These are phyloP conservation scores for Starmera amethionina DNA, from an alignment of 805 yeast genomes.

Conservation along the genomic window DNA sequence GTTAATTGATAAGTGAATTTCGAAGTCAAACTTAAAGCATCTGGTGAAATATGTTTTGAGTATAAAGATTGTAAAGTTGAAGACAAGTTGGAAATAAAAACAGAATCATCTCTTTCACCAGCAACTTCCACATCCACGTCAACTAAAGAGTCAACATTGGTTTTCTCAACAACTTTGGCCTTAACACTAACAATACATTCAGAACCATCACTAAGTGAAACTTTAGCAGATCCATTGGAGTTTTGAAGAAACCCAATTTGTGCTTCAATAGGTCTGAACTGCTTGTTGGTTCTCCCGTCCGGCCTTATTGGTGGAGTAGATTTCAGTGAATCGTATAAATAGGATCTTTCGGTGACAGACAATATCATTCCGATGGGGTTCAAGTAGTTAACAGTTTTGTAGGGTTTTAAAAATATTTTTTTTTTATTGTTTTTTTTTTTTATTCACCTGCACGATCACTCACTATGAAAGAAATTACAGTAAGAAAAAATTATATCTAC, in stretches of 20 bases:
- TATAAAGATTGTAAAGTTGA: slow-evolving; percentile 49
- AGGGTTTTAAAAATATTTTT: not conserved
- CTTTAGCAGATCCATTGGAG: slow-evolving; percentile 88
- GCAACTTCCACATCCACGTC: slow-evolving; percentile 75
- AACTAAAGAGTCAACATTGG: slow-evolving; percentile 38
- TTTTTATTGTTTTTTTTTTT: too few relatives aligned
- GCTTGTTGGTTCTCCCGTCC: slow-evolving; percentile 67
- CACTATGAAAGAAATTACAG: too few relatives aligned
- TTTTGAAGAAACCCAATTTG: slow-evolving; percentile 72
- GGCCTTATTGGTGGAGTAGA: slow-evolving; percentile 62
- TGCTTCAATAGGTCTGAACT: slow-evolving; percentile 82
- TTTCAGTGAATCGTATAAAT: slow-evolving; percentile 62
- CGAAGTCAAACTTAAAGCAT: slow-evolving; percentile 51
- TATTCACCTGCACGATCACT: too few relatives aligned
- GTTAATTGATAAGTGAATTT: slow-evolving; percentile 68
- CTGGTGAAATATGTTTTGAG: slow-evolving; percentile 40
- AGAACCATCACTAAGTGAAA: slow-evolving; percentile 79
- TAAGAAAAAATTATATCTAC: too few relatives aligned
- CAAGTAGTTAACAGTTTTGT: not conserved
- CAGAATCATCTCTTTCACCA: slow-evolving; percentile 73
- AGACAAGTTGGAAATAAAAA: slow-evolving; percentile 52
- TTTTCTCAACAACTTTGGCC: slow-evolving; percentile 59
- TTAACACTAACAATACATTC: slow-evolving; percentile 91
- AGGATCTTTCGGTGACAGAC: slow-evolving; percentile 70
- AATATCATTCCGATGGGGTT: slow-evolving; percentile 37